phyloP scores from a whole-genome alignment of 345 rosid species.

The Populus simonii region DNA sequence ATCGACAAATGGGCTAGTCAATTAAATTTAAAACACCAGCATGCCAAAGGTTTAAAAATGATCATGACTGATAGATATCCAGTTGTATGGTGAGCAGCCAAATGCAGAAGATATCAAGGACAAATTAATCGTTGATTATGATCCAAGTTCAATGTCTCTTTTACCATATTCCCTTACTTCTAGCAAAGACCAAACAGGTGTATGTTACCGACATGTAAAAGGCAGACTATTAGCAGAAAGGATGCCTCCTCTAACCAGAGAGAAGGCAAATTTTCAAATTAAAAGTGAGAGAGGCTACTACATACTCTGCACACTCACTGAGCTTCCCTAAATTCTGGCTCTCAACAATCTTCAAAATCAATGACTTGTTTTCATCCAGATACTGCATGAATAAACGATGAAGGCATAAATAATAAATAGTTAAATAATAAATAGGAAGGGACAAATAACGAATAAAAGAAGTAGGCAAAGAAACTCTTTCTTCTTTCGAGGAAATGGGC shows the following conservation, averaged over 20 bases:
- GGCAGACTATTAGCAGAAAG: background rate
- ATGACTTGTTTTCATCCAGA: conserved; percentile 97
- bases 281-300: background rate
- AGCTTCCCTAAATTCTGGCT: conserved; percentile 95
- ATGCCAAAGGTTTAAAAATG: background rate
- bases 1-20: background rate
- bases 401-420: background rate
- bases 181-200: background rate
- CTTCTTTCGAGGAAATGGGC: background rate
- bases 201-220: background rate
- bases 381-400: conserved; percentile 51
- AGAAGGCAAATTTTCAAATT: background rate
- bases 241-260: background rate
- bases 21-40: background rate
- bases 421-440: background rate
- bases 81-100: background rate
- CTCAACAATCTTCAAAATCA: conserved; percentile 99
- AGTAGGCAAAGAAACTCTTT: background rate
- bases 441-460: background rate
- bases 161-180: background rate
- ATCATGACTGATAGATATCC: too few relatives aligned
- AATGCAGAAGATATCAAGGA: background rate
- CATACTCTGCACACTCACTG: conserved; percentile 97
- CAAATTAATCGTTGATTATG: background rate
- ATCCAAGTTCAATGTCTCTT: background rate